Base-by-base conservation (phyloP, 257 asterid genomes). In the Anisodus acutangulus region DNA sequence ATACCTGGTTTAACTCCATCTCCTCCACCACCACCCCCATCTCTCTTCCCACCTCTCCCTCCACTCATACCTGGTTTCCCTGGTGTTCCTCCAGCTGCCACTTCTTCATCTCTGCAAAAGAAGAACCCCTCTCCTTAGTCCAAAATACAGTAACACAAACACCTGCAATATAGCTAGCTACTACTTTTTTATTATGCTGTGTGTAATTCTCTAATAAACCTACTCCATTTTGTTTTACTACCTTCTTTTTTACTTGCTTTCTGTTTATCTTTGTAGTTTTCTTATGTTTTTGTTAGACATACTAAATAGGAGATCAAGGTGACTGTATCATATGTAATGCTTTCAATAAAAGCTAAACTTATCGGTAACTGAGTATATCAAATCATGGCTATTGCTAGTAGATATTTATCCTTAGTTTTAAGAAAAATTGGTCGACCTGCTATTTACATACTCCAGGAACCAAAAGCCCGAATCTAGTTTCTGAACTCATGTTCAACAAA, bases 1-100 rank as follows among this genome's bases (percentile, higher is more conserved):
- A 8, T 91, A 45, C 93, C 98, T 5, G 93, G 95, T 58, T n/a
- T 92, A 35, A 82, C 88, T 55, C 91, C 93, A 5, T 78, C 94
- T 37, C 90, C 90, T 2, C 88, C 90, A 6, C 90, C 93, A 5
- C 92, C 94, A 4, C 88, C 91, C 0, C 80, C 91, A n/a, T 87
- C 94, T 3, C 58, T 83, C 47, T 83, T 90, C 64, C 91, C 90
- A n/a, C 57, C 88, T 45, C 94, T 90, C 59, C 93, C 93, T 67
- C 93, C 90, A 1, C 86, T 92, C 60, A 9, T 82, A 69, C 85
- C 80, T 17, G 79, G 76, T 15, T 66, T 87, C 81, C 94, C 96
- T 2, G 90, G 95, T 82, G 92, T 74, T 82, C 94, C 93, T 47
- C 91, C 92, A 16, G 90, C 92, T 60, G 19, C 58, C 76, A 84